Base-by-base conservation (phyloP, 371 early-diverging fungal genomes). In the Apophysomyces sp. region DNA sequence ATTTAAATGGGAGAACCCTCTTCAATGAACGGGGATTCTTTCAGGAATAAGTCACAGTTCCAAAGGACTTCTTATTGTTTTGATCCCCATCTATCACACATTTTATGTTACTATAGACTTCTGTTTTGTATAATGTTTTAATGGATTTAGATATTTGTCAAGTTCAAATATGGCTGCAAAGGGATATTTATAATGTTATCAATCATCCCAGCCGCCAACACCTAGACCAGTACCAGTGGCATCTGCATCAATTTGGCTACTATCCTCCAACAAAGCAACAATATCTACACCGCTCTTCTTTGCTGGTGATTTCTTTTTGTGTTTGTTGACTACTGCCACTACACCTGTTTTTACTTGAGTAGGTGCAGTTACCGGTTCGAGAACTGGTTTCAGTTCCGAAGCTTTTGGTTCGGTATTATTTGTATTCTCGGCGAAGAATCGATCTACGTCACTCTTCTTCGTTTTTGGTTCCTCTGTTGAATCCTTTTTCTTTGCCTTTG, bases 311-410 rank as follows among this genome's bases (percentile, higher is more conserved):
- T 24, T 44, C 54, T 71, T 67, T 60, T 78, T 79, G 39, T 70
- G 57, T 39, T 74, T 76, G 67, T 87, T 85, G 2, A 85, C 78
- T 27, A 87, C 80, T 13, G 76, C 84, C 7, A 87, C 73, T 3
- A 87, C 86, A 58, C 87, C 87, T 3, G 86, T 83, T 27, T 80
- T 71, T 3, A 72, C 69, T 37, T 65, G 71, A 32, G 69, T 62
- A 11, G 68, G 21, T 44, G 21, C 27, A 21, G 18, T 21, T 21
- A 21, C 9, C 21, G 49, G 49, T 44, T 44, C 31, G 62, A 59
- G 24, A 67, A 58, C 21, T 44, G n/a, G 49, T 21, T 44, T 44
- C 49, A 2, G 49, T 21, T 21, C 21, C 21, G 49, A 0, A 2
- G 9, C 1, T 44, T 16, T 2, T 16, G 49, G 4, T 44, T 44